Evolutionary conservation across 768 basidiomycete genomes (phyloP), one percentile per base, ranked within the genome.

Genomic region (Mycena venus): DNA sequence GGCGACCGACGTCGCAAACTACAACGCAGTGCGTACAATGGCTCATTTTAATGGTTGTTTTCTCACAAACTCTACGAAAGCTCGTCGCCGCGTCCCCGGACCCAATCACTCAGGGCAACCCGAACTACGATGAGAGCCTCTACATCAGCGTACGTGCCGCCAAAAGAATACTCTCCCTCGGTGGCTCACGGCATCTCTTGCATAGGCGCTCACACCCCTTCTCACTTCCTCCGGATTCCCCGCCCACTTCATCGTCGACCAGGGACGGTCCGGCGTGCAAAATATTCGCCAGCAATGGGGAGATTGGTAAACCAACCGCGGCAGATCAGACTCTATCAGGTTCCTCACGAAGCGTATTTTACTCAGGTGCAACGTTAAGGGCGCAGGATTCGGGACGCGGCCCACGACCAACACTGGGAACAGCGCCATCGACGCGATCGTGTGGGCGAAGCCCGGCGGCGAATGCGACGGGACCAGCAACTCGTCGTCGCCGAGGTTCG

Each of bases 171-270:
- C n/a, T n/a, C n/a, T n/a, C n/a, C n/a, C n/a, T n/a, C n/a, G n/a
- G n/a, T n/a, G n/a, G n/a, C n/a, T n/a, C n/a, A n/a, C n/a, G n/a
- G n/a, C n/a, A n/a, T n/a, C n/a, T n/a, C n/a, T n/a, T n/a, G n/a
- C n/a, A n/a, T n/a, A 89, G 66, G 88, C 90, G 9, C 85, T 92
- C 64, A 86, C 85, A 25, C 90, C 91, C 31, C 61, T 82, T 55
- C 85, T 92, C 62, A 74, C 79, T 14, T 78, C 80, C 11, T 68
- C 76, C 31, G 90, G 89, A 72, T 92, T 89, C 87, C 86, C 87
- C 61, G 90, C 90, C 40, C 86, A 90, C 78, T 92, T 92, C 84
- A 89, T 92, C 80, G 91, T 92, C 70, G 92, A 92, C 83, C 91
- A 92, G 84, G 89, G 90, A 70, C 91, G 91, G 70, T 88, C 90